Evolutionary conservation across 768 basidiomycete species (phyloP), one percentile per base, ranked within the genome.

Genomic region (Phlegmacium glaucopus): DNA sequence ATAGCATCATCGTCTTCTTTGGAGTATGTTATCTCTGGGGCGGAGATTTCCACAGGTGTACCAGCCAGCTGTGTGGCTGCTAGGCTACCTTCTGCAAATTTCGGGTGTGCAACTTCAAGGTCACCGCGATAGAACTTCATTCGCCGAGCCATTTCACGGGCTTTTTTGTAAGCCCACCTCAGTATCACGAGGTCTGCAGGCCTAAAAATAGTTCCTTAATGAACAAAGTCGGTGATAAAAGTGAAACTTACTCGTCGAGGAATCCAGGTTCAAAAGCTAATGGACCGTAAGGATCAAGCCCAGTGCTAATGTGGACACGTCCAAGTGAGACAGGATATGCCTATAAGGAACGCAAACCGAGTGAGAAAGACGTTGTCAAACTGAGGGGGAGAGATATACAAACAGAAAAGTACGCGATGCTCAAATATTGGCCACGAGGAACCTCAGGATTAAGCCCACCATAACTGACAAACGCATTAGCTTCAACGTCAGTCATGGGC

Each of bases 61-160:
- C 42, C 49, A 1, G 54, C 42, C 17, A 47, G 50, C 11, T 42
- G 53, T 17, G 39, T 41, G 3, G 56, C 62, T 4, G 70, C 70
- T 4, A 49, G 38, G 34, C 68, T 71, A 36, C 53, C 65, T 35
- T 52, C 44, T 17, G 66, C 56, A 45, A 56, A 56, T 30, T 37
- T 40, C 16, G 55, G 55, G 17, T 57, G 56, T 16, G 42, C 50
- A 4, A 29, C 18, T 2, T 16, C 45, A 3, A 55, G 43, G 10
- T 67, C 68, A 1, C 72, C 72, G 13, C 66, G 59, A 49, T 65
- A 71, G 22, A 48, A 39, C 4, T 60, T 51, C 72, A 80, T 77
- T n/a, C 83, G 77, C 39, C 83, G 72, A 2, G 65, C 65, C 8
- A 77, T 45, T 61, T 85, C 82, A 0, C 81, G 74, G 6, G 57